A percentile compares a stretch with the other conserved stretches of the same genome.
phyloP scores from a whole-genome alignment of 768 basidiomycete genomes.

The Porphyrellus cyaneotinctus region DNA sequence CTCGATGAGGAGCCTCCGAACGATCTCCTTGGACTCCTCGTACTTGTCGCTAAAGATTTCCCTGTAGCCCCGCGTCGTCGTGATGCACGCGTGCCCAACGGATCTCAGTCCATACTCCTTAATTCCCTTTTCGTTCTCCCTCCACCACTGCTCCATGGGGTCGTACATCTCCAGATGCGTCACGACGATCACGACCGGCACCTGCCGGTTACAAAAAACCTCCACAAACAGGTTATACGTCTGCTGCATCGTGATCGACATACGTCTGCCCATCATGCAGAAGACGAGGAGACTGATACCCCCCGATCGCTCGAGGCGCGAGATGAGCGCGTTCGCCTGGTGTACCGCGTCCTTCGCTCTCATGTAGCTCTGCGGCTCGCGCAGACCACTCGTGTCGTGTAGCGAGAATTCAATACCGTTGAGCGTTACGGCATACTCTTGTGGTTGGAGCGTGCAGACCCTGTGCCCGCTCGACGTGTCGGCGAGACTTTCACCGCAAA shows the following conservation, averaged over 20 bases:
- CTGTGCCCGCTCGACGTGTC: too few relatives aligned
- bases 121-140: too few relatives aligned
- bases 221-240: not conserved
- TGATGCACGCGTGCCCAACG: not conserved
- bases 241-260: not conserved
- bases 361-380: slow-evolving; percentile 14
- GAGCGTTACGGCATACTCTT: slow-evolving; percentile 17
- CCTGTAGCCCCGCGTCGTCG: not conserved
- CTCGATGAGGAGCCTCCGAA: not conserved
- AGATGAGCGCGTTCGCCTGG: too few relatives aligned
- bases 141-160: not conserved
- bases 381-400: slow-evolving; percentile 32
- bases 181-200: not conserved
- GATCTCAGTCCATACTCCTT: too few relatives aligned
- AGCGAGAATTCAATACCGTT: slow-evolving; percentile 10
- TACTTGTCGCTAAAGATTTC: not conserved
- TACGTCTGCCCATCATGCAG: not conserved
- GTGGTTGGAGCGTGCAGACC: too few relatives aligned
- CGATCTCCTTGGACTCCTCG: not conserved
- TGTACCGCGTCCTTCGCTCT: too few relatives aligned
- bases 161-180: not conserved
- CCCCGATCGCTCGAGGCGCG: not conserved
- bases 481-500: too few relatives aligned
- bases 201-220: not conserved
- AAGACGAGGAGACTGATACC: not conserved